Base-by-base conservation (phyloP, 2,329 filamentous ascomycete species). In the Ophiostoma sp. region DNA sequence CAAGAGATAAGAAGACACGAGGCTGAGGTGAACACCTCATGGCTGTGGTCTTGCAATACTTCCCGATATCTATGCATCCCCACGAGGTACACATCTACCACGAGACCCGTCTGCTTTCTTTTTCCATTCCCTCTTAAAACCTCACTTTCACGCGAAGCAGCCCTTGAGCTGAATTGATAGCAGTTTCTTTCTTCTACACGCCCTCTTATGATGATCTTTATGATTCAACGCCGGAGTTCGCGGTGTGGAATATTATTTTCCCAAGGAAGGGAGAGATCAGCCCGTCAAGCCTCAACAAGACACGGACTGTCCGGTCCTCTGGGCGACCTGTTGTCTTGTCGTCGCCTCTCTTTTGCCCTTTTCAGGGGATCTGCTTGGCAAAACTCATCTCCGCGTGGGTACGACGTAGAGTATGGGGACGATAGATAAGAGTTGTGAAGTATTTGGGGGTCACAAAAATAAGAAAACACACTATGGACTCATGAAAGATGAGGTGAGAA, bases 1-100 rank as follows among this genome's bases (percentile, higher is more conserved):
- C 42, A 68, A 68, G 63, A 68, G 63, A 68, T 50, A 68, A 68
- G 42, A 36, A 36, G 45, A 17, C 12, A n/a, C 6, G 8, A 61
- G 25, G 42, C 12, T 50, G 64, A 33, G 3, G 8, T 3, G 2
- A 5, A 19, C 12, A 12, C 61, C 11, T 39, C 61, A 55, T 25
- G 12, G 17, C 42, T 45, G 8, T 2, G 6, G 5, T 12, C 36
- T 19, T 17, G 55, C 12, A 48, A 45, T 6, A 3, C 22, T 7
- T 66, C 22, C 2, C 36, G 36, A 19, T 45, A 39, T 39, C 19
- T 12, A 6, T 11, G 25, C 25, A 33, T 59, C n/a, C 3, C 28
- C 25, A 11, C 4, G 2, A 31, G n/a, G n/a, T n/a, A n/a, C n/a
- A 12, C 6, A 42, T 42, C 31, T 39, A 6, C 59, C 1, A 2